phyloP scores from a whole-genome alignment of 768 basidiomycete species.

The Lactarius tabidus region DNA sequence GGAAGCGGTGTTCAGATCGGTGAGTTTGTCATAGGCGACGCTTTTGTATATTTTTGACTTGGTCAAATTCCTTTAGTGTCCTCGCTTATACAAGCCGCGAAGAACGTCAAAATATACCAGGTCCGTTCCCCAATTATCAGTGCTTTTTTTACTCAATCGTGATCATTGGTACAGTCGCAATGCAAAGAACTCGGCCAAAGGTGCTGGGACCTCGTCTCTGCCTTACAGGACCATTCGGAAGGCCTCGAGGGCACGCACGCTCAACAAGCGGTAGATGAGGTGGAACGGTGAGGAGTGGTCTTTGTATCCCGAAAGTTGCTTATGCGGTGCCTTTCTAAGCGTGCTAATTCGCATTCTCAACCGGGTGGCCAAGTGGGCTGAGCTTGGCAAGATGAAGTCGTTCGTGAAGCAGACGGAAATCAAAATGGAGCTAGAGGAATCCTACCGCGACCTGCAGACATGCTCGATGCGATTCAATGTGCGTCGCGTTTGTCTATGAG shows the following conservation, averaged over 20 bases:
- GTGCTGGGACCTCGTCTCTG: conserved; percentile 15
- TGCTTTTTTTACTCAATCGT: neutral
- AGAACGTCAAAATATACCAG: conserved; percentile 21
- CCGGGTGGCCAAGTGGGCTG: conserved; percentile 19
- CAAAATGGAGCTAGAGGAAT: conserved; percentile 18
- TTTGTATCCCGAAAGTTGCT: neutral
- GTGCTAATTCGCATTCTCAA: conserved; percentile 18
- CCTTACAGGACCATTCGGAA: conserved; percentile 15
- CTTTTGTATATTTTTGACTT: neutral
- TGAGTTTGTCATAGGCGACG: neutral
- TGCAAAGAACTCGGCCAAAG: conserved; percentile 17
- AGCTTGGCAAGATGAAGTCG: conserved; percentile 17
- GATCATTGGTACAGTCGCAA: conserved; percentile 9
- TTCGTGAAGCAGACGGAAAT: conserved; percentile 24
- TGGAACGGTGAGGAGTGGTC: conserved; percentile 13
- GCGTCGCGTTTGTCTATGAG: neutral
- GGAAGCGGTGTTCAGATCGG: conserved; percentile 9
- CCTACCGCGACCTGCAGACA: conserved; percentile 21
- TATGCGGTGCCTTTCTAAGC: neutral
- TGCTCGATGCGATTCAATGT: conserved; percentile 22
- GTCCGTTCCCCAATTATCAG: neutral
- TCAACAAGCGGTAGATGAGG: conserved; percentile 23
- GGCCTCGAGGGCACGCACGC: conserved; percentile 22
- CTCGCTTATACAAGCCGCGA: conserved; percentile 12
- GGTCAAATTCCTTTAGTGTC: neutral